Evolutionary conservation across 2,329 filamentous ascomycete genomes (phyloP), one percentile per base, ranked within the genome.

Genomic region (Rhynchosporium agropyri): DNA sequence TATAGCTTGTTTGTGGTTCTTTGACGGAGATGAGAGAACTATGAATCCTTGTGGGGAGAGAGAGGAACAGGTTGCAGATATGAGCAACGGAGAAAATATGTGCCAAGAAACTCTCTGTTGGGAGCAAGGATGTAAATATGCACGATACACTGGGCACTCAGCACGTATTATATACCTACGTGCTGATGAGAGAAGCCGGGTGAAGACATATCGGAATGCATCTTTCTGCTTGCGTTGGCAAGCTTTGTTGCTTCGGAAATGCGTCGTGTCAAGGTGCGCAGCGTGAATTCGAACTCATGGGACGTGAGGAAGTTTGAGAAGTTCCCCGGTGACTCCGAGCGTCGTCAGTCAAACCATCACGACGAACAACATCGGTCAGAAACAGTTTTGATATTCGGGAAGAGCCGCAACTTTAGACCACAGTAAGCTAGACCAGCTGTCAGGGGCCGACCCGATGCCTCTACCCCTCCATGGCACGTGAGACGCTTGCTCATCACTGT

Each of bases 101-200:
- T 50, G 46, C 60, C 49, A 46, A 54, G 50, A 12, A n/a, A 28
- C 48, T 48, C 20, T 53, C 15, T 46, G 12, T 12, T n/a, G 40
- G 38, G 45, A 29, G 29, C 48, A 43, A 31, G 48, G 48, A 38
- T 10, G 26, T 36, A 31, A 31, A 48, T 54, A 60, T 60, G 58
- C 58, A 58, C 29, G 56, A 38, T 43, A 48, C 42, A 58, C 56
- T 58, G 15, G 56, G 43, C 49, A 61, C 58, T 48, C 28, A 36
- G 26, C 42, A 48, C 58, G 56, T 58, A 33, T 60, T 46, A 50
- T 12, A 13, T 46, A 51, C 45, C 33, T 36, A 36, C 33, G 40
- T 38, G 7, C 15, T 38, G 28, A 12, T 6, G 4, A 28, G n/a
- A 8, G 31, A 36, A 49, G 31, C 42, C 56, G 56, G n/a, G 29